These are phyloP conservation scores for Suillus paluster DNA, from an alignment of 768 basidiomycete species.

Conservation along the genomic window DNA sequence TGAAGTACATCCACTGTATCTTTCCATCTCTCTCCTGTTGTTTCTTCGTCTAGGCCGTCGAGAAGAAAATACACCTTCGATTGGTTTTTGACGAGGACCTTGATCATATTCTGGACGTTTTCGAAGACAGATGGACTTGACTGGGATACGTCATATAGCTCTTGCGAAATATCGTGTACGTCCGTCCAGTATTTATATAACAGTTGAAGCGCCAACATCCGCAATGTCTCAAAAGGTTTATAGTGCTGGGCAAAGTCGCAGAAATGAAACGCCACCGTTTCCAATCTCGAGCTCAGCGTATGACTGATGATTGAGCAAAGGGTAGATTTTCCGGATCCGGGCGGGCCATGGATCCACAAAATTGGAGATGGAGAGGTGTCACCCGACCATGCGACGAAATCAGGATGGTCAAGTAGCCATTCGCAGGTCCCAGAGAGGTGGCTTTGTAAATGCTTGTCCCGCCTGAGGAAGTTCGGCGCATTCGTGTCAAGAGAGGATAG, in stretches of 20 bases:
- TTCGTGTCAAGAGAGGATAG: not conserved
- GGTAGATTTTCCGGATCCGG: constrained; percentile 2
- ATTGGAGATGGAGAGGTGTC: not conserved
- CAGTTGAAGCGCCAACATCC: not conserved
- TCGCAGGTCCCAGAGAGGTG: not conserved
- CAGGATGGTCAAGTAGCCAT: not conserved
- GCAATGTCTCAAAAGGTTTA: not conserved
- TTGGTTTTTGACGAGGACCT: constrained; percentile 15
- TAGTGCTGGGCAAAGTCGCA: constrained; percentile 4
- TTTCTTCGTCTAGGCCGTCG: constrained; percentile 35
- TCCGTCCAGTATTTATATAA: not conserved
- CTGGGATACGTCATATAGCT: not conserved
- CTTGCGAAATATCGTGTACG: not conserved
- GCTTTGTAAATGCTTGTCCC: not conserved
- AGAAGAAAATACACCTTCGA: constrained; percentile 25
- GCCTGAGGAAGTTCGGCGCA: not conserved
- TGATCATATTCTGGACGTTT: constrained; percentile 21
- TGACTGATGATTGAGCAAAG: not conserved
- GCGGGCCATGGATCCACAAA: not conserved
- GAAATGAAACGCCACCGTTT: not conserved
- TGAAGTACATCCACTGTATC: constrained; percentile 19
- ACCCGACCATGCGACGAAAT: not conserved
- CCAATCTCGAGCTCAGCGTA: not conserved
- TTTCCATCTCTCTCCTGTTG: constrained; percentile 16
- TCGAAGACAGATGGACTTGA: constrained; percentile 7